These are phyloP conservation scores for Pseudisothecium myosuroides DNA, from an alignment of 225 moss, liverwort and hornwort species.

Conservation along the genomic window DNA sequence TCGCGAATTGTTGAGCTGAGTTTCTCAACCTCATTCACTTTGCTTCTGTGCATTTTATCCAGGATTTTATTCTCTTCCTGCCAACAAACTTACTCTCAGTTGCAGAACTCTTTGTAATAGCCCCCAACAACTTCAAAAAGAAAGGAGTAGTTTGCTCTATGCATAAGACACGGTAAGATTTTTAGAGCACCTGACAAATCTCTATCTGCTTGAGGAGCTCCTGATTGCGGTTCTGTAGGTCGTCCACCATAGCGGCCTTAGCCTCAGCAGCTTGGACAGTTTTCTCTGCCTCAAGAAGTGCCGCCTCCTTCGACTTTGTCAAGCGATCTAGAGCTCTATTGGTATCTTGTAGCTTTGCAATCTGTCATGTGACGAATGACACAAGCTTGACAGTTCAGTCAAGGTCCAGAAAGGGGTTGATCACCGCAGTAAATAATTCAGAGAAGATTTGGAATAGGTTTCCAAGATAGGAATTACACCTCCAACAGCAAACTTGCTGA, in stretches of 20 bases:
- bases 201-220: slow-evolving; percentile 57
- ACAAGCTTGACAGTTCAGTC: background rate
- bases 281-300: slow-evolving; percentile 50
- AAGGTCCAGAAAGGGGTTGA: background rate
- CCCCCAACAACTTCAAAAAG: background rate
- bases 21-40: slow-evolving; percentile 59
- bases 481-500: background rate
- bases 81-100: slow-evolving; percentile 19
- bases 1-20: slow-evolving; percentile 42
- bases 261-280: slow-evolving; percentile 42
- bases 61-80: slow-evolving; percentile 63
- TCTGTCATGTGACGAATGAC: slow-evolving; percentile 1
- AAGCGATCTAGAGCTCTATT: slow-evolving; percentile 51
- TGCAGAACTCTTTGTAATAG: background rate
- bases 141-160: background rate
- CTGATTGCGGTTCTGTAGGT: slow-evolving; percentile 53
- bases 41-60: slow-evolving; percentile 68
- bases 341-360: slow-evolving; percentile 44
- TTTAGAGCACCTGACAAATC: slow-evolving; percentile 32
- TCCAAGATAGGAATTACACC: background rate
- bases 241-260: slow-evolving; percentile 52
- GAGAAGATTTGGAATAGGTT: background rate
- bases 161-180: background rate
- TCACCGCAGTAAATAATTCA: background rate
- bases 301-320: slow-evolving; percentile 54